These are phyloP conservation scores for Aspergillus eucalypticola DNA, from an alignment of 2,329 filamentous ascomycete species.

Conservation along the genomic window DNA sequence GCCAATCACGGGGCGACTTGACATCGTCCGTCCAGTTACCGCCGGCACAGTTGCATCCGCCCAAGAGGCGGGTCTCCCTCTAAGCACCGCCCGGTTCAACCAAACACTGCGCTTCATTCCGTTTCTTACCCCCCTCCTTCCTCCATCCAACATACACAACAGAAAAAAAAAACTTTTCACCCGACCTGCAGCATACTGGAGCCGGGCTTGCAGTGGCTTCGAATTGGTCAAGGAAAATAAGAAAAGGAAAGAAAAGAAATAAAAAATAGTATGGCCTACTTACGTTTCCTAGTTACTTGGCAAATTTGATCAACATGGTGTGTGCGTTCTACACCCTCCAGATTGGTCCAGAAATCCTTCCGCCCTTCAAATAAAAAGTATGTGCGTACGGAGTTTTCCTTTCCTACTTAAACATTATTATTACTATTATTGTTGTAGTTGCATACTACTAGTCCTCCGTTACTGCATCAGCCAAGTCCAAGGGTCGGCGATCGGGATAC, in stretches of 20 bases:
- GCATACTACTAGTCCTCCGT: not conserved
- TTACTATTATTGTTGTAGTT: slow-evolving; percentile 10
- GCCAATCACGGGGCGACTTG: slow-evolving; percentile 17
- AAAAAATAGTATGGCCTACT: no score
- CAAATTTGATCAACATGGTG: slow-evolving; percentile 7
- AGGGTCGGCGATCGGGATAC: slow-evolving; percentile 18
- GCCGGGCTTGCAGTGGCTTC: slow-evolving; percentile 9
- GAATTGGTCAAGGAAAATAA: not conserved
- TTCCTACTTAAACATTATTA: no score
- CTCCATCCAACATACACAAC: slow-evolving; percentile 1
- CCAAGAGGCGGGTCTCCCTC: not conserved
- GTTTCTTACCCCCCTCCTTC: slow-evolving; percentile 10
- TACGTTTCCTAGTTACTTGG: not conserved
- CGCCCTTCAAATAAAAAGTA: not conserved
- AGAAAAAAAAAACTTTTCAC: slow-evolving; percentile 8
- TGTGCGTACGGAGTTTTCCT: not conserved
- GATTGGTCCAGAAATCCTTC: not conserved
- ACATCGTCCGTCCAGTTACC: slow-evolving; percentile 11
- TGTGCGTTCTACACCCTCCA: slow-evolving; percentile 2
- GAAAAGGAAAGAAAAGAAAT: not conserved
- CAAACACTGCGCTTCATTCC: slow-evolving; percentile 13
- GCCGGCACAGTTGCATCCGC: slow-evolving; percentile 13
- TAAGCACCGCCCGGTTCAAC: slow-evolving; percentile 11
- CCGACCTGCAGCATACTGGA: slow-evolving; percentile 18
- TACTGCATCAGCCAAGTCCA: slow-evolving; percentile 14